Evolutionary conservation across 2,329 filamentous ascomycete species (phyloP), one percentile per base, ranked within the genome.

Genomic region (Clathrospora elynae): DNA sequence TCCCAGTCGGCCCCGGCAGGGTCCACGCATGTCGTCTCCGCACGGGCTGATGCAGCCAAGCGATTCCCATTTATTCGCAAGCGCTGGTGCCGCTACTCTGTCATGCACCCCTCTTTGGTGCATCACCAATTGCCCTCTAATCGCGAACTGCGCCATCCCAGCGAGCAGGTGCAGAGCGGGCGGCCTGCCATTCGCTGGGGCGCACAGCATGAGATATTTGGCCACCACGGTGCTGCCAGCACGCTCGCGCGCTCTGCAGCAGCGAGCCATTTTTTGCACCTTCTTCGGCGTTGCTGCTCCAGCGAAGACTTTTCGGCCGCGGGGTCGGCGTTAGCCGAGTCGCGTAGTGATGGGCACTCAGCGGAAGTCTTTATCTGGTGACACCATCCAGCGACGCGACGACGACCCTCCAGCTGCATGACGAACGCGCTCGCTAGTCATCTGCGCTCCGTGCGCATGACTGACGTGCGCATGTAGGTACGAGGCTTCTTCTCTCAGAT

Each of bases 361-460:
- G n/a, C n/a, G n/a, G n/a, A n/a, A n/a, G n/a, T n/a, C n/a, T n/a
- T n/a, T n/a, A n/a, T n/a, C n/a, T n/a, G n/a, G n/a, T n/a, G n/a
- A n/a, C 50, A 49, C 44, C 23, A 40, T 43, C 42, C 41, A 29
- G 54, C 55, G 49, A 56, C 52, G 42, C 53, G 41, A 48, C 50
- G 35, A 53, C 26, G 18, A 30, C 28, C 47, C 35, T 39, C 46
- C 45, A n/a, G n/a, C n/a, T 47, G 42, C 38, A 58, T 62, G 61
- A 62, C 61, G 51, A 53, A 49, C 35, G 25, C 45, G 35, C 38
- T 34, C 47, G 46, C 59, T 61, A 57, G 64, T 67, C 64, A 66
- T 60, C 63, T 62, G 63, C 48, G 46, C 52, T 53, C 55, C 55
- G 48, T 46, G 55, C 61, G 59, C 57, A 61, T 62, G 59, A 64